Base-by-base conservation (phyloP, 331 rosid species). In the Malus hybrid region DNA sequence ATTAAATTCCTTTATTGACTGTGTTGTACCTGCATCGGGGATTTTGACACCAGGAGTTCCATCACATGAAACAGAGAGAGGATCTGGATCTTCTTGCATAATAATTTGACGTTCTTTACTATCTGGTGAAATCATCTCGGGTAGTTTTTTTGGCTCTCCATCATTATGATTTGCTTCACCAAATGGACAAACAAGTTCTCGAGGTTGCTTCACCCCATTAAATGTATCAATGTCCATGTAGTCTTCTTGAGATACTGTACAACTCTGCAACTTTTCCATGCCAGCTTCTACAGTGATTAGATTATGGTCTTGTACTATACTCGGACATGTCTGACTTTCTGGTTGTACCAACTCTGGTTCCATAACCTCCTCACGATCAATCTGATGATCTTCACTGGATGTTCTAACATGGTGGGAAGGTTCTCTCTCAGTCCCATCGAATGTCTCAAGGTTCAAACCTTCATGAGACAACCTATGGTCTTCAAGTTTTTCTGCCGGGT, bases 11-110 rank as follows among this genome's bases (percentile, higher is more conserved):
- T 70, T 10, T 56, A 30, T 73, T 78, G 20, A 72, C 81, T 26
- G 71, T 46, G 58, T 79, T 79, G 64, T 77, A 89, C 83, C 84
- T 81, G 73, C 75, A 68, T 78, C 81, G 69, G 73, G 89, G 81
- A 70, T 68, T 73, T 69, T 87, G 28, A 87, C 62, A n/a, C 73
- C 75, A 42, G 88, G 78, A 61, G 87, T 85, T 75, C 63, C 81
- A 61, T 82, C 85, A 65, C 71, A 32, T 50, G 50, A 57, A 68
- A 55, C 78, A 28, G 88, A 76, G 61, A 75, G 16, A 4, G 73
- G 72, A 26, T 56, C 56, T 5, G 73, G 75, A 30, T 46, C 48
- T 30, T 74, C 79, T 52, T 74, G 72, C 6, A 61, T 53, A 52
- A 19, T 44, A 71, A 10, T 66, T 15, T 58, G 77, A 68, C 36